Evolutionary conservation across 306 rosid genomes (phyloP).

Genomic region (Trifolium dubium): DNA sequence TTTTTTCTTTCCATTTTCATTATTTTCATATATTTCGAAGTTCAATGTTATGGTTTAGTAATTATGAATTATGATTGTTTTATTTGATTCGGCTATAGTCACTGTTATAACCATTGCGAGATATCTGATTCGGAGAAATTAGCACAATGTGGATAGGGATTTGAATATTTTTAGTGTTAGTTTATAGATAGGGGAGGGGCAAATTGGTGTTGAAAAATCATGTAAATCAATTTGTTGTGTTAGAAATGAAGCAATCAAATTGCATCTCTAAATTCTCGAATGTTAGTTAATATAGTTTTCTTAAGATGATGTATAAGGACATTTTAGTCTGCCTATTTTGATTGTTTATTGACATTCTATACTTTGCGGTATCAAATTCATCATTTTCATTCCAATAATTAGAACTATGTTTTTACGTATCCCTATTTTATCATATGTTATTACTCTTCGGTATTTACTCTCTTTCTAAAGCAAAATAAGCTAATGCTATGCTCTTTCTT

Average conservation of each 20-base stretch:
- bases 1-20: not conserved
- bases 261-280: not conserved
- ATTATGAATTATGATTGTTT: not conserved
- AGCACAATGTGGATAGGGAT: not conserved
- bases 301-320: not conserved
- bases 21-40: not conserved
- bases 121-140: not conserved
- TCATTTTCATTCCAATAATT: not conserved
- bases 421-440: not conserved
- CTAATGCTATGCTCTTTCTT: conserved; percentile 1
- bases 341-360: not conserved
- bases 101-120: not conserved
- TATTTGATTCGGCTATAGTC: not conserved
- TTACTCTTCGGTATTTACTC: not conserved
- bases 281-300: not conserved
- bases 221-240: not conserved
- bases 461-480: not conserved
- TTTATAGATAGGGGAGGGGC: not conserved
- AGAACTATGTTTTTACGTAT: not conserved
- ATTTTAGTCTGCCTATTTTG: not conserved
- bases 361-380: not conserved
- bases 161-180: not conserved
- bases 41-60: not conserved
- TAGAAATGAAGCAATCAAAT: not conserved
- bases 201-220: not conserved